Conservation (phyloP, 768 basidiomycete species). For the Trametes coccinea region DNA sequence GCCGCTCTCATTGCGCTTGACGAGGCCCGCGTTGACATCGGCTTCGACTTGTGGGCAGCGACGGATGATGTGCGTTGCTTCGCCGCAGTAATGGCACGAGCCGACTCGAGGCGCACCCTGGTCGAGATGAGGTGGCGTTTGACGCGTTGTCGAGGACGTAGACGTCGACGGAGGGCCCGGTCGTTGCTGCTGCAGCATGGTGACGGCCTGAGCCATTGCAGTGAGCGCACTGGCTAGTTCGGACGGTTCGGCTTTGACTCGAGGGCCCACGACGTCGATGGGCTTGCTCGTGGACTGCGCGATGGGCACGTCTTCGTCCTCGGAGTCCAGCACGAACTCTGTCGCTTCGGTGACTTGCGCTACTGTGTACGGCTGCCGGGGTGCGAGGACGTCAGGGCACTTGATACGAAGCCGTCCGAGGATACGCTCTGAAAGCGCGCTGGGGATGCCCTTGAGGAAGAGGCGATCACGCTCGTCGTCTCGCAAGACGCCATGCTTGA, state of each 20-base stretch:
- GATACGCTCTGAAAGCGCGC: neutral
- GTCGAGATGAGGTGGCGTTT: neutral
- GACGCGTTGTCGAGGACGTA: neutral
- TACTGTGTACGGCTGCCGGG: constrained; percentile 30
- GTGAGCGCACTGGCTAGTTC: neutral
- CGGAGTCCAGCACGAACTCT: constrained; percentile 19
- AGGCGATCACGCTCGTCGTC: constrained; percentile 26
- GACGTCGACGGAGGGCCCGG: neutral
- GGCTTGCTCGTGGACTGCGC: neutral
- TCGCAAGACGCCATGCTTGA: constrained; percentile 19
- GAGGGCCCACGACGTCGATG: neutral
- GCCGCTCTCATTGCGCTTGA: constrained; percentile 26
- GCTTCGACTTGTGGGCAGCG: too few relatives aligned
- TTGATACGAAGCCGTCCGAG: too few relatives aligned
- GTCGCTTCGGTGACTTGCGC: constrained; percentile 26
- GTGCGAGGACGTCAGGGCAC: constrained; percentile 23
- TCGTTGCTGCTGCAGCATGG: neutral
- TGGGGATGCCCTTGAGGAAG: constrained; percentile 23
- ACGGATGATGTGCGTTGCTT: constrained; percentile 28
- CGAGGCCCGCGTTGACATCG: constrained; percentile 17
- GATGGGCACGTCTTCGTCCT: neutral
- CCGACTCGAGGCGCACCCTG: neutral
- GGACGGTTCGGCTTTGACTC: neutral
- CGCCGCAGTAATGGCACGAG: constrained; percentile 28
- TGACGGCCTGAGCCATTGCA: neutral